phyloP scores from a whole-genome alignment of 257 asterid genomes.

The Euphrasia confusa region DNA sequence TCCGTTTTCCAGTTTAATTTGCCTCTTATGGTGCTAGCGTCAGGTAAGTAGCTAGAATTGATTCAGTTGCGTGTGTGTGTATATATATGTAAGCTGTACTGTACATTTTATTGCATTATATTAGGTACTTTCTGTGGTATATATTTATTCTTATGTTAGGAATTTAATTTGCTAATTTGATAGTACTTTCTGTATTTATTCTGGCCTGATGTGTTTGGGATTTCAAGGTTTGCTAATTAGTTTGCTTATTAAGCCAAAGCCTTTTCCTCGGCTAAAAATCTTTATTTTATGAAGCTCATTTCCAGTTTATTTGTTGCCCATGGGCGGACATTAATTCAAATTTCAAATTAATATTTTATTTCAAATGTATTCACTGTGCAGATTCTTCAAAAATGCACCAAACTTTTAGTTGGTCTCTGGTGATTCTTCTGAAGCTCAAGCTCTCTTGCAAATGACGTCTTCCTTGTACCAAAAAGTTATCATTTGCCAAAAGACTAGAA shows the following conservation, averaged over 20 bases:
- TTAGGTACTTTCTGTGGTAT: neutral
- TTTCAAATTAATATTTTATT: constrained; percentile 28
- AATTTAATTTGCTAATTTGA: too few species aligned
- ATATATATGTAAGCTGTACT: neutral
- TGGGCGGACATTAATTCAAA: neutral
- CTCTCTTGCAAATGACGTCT: constrained; percentile 53
- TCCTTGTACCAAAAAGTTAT: constrained; percentile 36
- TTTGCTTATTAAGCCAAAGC: neutral
- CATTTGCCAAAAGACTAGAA: constrained; percentile 42
- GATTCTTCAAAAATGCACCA: constrained; percentile 58
- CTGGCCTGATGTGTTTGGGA: neutral
- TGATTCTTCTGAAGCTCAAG: constrained; percentile 65
- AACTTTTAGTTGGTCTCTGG: constrained; percentile 57
- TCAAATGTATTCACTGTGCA: constrained; percentile 48
- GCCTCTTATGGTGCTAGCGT: too few species aligned
- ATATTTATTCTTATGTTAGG: too few species aligned
- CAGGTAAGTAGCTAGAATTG: neutral
- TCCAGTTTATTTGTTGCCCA: constrained; percentile 3
- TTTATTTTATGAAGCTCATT: constrained; percentile 5
- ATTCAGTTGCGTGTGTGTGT: too few species aligned
- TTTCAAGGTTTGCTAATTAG: neutral
- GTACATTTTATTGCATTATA: neutral
- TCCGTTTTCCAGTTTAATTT: too few species aligned
- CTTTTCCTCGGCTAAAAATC: neutral
- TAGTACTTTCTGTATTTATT: too few species aligned